Conservation (phyloP, 305 asterid species). For the Solanum hybrid region DNA sequence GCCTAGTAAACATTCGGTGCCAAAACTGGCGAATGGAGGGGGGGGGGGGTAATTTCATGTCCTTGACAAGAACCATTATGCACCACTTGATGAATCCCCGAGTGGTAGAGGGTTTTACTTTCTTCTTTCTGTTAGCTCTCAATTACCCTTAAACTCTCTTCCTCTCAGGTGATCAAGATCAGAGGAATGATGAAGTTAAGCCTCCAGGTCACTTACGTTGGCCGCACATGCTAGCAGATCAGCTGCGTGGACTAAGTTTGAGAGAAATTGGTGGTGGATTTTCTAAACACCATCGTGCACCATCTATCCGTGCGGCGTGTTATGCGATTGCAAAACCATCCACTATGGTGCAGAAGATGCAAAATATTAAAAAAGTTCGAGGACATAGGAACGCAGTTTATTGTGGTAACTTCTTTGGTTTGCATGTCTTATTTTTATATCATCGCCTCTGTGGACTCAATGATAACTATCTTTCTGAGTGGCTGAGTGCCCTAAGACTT, state of each 20-base stretch:
- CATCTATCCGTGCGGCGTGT: constrained; percentile 90
- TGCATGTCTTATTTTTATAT: neutral
- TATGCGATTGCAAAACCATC: constrained; percentile 93
- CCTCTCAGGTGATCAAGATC: constrained; percentile 50
- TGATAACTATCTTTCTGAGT: neutral
- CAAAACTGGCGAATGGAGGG: neutral
- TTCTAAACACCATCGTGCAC: constrained; percentile 87
- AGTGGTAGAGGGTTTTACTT: neutral
- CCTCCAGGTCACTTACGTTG: constrained; percentile 78
- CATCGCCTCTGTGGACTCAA: neutral
- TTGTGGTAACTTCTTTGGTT: constrained; percentile 46
- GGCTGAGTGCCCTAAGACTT: neutral
- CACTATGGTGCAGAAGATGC: constrained; percentile 96
- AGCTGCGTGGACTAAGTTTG: constrained; percentile 77
- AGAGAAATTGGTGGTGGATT: constrained; percentile 98
- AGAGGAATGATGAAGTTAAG: constrained; percentile 31
- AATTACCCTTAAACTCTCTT: constrained; percentile 10
- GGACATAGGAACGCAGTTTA: constrained; percentile 97
- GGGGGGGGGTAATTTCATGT: neutral
- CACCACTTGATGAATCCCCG: neutral
- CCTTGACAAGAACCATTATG: neutral
- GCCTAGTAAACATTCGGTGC: neutral
- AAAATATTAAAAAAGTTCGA: constrained; percentile 61
- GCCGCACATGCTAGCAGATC: constrained; percentile 93
- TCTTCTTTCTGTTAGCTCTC: neutral